Conservation (phyloP, 2,329 filamentous ascomycete species). For the Lecanoromycetidae sp. region DNA sequence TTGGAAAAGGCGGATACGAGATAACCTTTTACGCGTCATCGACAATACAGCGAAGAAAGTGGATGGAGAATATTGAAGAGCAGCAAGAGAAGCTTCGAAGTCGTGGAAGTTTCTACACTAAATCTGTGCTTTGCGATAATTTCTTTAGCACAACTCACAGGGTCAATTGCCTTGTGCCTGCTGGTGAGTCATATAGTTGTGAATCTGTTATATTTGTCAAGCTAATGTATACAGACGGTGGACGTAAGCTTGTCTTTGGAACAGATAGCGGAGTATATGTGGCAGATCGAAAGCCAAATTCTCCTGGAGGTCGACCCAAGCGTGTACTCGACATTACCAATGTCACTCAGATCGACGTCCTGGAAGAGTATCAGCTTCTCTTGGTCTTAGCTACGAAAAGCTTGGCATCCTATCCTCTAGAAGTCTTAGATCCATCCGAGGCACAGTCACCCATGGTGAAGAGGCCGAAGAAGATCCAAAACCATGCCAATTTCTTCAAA, state of each 20-base stretch:
- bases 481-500: conserved; percentile 97
- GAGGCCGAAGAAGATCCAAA: conserved; percentile 89
- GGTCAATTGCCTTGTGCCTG: conserved; percentile 89
- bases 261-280: conserved; percentile 91
- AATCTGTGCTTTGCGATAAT: conserved; percentile 61
- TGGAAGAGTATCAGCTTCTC: conserved; percentile 88
- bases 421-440: conserved; percentile 75
- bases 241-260: conserved; percentile 84
- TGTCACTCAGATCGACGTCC: conserved; percentile 89
- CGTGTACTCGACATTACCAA: conserved; percentile 74
- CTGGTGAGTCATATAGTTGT: conserved; percentile 48
- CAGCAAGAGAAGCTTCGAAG: conserved; percentile 80
- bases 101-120: conserved; percentile 57
- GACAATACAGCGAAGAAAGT: conserved; percentile 80
- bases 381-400: conserved; percentile 90
- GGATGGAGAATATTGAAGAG: conserved; percentile 87
- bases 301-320: conserved; percentile 58
- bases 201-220: not conserved
- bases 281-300: conserved; percentile 79
- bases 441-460: conserved; percentile 60
- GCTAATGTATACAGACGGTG: conserved; percentile 55
- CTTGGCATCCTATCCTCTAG: conserved; percentile 74
- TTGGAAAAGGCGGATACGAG: conserved; percentile 93
- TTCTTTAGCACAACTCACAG: conserved; percentile 84
- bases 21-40: conserved; percentile 78